Evolutionary conservation across 2,329 filamentous ascomycete genomes (phyloP), one percentile per base, ranked within the genome.

Genomic region (Talaromyces sp.): DNA sequence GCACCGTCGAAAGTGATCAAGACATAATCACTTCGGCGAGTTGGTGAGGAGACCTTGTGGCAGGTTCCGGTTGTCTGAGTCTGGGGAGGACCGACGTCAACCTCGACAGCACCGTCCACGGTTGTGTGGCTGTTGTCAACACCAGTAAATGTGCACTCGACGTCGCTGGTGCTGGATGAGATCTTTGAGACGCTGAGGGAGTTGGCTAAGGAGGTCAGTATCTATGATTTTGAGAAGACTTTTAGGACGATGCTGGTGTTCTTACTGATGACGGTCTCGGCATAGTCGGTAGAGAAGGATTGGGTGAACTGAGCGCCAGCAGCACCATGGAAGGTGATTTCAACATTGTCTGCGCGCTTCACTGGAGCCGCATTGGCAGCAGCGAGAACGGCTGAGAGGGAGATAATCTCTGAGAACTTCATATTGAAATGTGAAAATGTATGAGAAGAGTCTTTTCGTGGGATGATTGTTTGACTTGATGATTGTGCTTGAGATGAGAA

Each of bases 81-180:
- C 53, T 69, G 66, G 5, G 66, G 66, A 37, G 66, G 64, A 16
- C 64, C 66, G 49, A 69, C 66, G 57, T 63, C 59, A 3, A 63
- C 62, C 16, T 51, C 61, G 2, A 56, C 36, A 6, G 47, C 59
- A n/a, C 63, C 61, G 14, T 57, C 51, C 24, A 67, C 47, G 2
- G 52, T 40, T 1, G 63, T 67, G 3, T 52, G 22, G 24, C 60
- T 64, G 7, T 60, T 55, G 27, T 68, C 62, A 30, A 62, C 49
- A 3, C 65, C 66, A 14, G 42, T 11, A 32, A 68, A 64, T n/a
- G 46, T 53, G 43, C 66, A 69, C 20, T 52, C 64, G 6, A 60
- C 57, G 3, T 58, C 60, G 16, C 56, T 60, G 2, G 44, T 53
- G 42, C 19, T 30, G 13, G 57, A 62, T 8, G 33, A 46, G 20